Evolutionary conservation across 495 filamentous ascomycete genomes (phyloP), one percentile per base, ranked within the genome.

Genomic region (Chaetomidium leptoderma): DNA sequence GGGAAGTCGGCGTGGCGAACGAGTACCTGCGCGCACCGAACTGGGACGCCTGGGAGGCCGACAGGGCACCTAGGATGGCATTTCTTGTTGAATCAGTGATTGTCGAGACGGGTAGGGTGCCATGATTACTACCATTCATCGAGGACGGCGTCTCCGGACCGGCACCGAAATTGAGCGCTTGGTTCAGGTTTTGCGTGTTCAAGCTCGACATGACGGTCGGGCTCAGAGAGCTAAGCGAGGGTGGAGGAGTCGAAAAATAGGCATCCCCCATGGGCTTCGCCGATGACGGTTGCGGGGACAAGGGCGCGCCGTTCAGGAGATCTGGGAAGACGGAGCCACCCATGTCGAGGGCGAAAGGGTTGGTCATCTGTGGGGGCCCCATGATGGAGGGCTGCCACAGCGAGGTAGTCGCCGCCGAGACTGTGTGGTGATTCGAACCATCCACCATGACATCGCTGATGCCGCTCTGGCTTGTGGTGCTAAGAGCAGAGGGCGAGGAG

Each of bases 71-170:
- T 70, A 96, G 73, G 74, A 97, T 81, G 68, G 92, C 84, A 76
- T 89, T 87, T 74, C 93, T 84, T 58, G 92, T 97, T 69, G 88
- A 84, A 76, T 98, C 95, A 66, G 92, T 95, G 72, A 98, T 92
- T 61, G 92, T 82, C 59, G 80, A 72, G 57, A 81, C 70, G 59
- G 79, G 80, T 64, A 78, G 76, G 63, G 75, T 74, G 62, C 78
- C 77, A 67, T 81, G 79, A 62, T 79, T 80, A 71, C 76, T 80
- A 63, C 82, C 81, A 63, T 79, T 83, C 58, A 88, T 80, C 39
- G 87, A 89, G 21, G 83, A 85, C 45, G 84, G 81, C 55, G 84
- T 86, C 64, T 89, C 87, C 37, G 85, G 81, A 57, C 77, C 79
- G 65, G 78, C 74, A 54, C 73, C 78, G 71, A 78, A 83, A 79